Evolutionary conservation across 225 moss, liverwort and hornwort genomes (phyloP).

Genomic region (Pleurozium schreberi): DNA sequence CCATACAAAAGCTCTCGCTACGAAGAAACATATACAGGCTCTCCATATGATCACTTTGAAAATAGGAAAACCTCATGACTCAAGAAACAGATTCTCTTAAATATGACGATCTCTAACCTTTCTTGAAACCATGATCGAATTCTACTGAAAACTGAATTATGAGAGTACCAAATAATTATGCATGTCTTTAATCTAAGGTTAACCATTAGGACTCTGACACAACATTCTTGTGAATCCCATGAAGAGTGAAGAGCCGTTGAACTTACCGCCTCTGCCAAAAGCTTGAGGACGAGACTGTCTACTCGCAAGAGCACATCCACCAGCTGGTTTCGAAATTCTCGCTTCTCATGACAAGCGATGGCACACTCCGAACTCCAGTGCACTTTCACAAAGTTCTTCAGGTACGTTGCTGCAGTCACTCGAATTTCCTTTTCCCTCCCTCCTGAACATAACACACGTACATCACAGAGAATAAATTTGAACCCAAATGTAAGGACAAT

Average conservation of each 20-base stretch:
- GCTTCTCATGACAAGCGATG: slow-evolving; percentile 44
- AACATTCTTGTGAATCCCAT: neutral
- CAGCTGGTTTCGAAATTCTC: slow-evolving; percentile 75
- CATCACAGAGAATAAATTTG: neutral
- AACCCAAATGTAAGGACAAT: too few species aligned
- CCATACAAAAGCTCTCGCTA: neutral
- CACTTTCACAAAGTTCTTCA: slow-evolving; percentile 69
- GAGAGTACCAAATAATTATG: neutral
- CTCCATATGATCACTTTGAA: neutral
- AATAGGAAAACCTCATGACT: neutral
- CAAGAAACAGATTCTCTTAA: neutral
- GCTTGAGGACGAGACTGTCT: slow-evolving; percentile 66
- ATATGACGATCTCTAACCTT: neutral
- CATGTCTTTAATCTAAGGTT: too few species aligned
- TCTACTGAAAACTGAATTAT: neutral
- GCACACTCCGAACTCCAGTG: slow-evolving; percentile 53
- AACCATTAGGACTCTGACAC: too few species aligned
- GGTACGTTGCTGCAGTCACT: slow-evolving; percentile 69
- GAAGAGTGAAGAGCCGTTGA: neutral
- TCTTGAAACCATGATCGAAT: too few species aligned
- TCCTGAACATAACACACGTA: slow-evolving; percentile 9
- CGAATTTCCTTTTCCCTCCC: slow-evolving; percentile 56
- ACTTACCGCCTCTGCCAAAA: slow-evolving; percentile 72
- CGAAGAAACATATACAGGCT: neutral
- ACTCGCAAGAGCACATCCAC: slow-evolving; percentile 66